Evolutionary conservation across 2,329 filamentous ascomycete genomes (phyloP), one percentile per base, ranked within the genome.

Genomic region (Aspergillus piperis): DNA sequence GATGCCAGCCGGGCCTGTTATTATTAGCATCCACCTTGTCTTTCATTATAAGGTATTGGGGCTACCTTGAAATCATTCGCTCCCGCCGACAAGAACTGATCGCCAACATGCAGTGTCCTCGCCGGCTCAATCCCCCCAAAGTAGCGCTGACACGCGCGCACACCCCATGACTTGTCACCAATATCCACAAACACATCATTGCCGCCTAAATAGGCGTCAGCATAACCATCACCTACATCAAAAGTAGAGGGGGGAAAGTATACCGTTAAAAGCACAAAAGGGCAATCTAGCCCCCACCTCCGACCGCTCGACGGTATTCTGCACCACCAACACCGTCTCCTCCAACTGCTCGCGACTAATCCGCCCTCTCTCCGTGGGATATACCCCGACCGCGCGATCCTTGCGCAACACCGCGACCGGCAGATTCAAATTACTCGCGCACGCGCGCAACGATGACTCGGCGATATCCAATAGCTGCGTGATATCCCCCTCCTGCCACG

Each of bases 141-240:
- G 81, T 92, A 96, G 60, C 88, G 85, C 80, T 99, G 95, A 74
- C 93, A 97, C 3, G 93, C 92, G 36, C 90, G 84, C 2, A 99
- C 95, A 65, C 95, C 95, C 90, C 93, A 96, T 56, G 89, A 92
- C 80, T 99, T 99, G 79, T 99, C 95, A 58, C 95, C 95, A 71
- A 99, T 97, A 75, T 99, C 95, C 57, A 99, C 93, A 77, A 99
- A 99, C 44, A 98, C 92, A 75, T 99, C 95, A 63, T 95, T 94
- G 10, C 95, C 95, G 57, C 94, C 82, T 84, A 48, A 11, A 17
- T 47, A 36, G 11, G 4, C 11, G 8, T 60, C 23, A 60, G 32
- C 3, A 42, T 59, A 27, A 55, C 3, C 7, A 3, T 13, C 8
- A 11, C 17, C 13, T 23, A 41, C 15, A 52, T n/a, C 47, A 30